Evolutionary conservation across 2,329 filamentous ascomycete genomes (phyloP).

Genomic region (Apiospora koreana): DNA sequence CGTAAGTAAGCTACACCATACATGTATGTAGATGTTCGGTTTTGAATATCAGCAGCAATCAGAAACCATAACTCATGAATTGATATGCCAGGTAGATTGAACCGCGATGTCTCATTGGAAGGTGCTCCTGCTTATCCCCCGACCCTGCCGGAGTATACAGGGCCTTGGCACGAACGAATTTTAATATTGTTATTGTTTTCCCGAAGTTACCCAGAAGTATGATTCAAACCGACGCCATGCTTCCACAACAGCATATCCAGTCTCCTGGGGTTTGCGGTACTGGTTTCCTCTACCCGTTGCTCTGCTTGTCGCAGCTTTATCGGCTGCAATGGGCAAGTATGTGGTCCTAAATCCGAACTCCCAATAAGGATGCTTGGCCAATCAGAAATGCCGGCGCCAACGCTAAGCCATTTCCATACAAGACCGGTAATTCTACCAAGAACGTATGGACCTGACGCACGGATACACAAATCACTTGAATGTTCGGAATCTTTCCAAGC

Average conservation of each 20-base stretch:
- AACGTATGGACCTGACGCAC: background rate
- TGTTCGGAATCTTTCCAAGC: background rate
- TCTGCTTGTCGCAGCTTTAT: background rate
- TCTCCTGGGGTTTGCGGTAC: background rate
- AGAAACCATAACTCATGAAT: background rate
- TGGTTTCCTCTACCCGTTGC: too few species aligned
- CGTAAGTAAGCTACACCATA: background rate
- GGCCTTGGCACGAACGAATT: background rate
- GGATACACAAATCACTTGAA: background rate
- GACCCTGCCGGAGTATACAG: background rate
- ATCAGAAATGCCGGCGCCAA: background rate
- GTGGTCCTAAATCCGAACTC: background rate
- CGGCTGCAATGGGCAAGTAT: background rate
- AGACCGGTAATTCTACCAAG: background rate
- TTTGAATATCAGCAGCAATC: background rate
- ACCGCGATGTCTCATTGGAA: background rate
- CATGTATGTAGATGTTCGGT: too few species aligned
- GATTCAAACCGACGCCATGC: rapidly evolving
- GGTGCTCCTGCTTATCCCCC: background rate
- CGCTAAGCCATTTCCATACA: background rate
- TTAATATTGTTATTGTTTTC: background rate
- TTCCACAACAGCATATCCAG: too few species aligned
- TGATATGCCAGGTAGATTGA: background rate
- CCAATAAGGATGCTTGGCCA: background rate
- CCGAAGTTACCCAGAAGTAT: background rate